A percentile compares a stretch with the other conserved stretches of the same genome.
Conservation (phyloP, 352 stramenopile genomes). For the Phytophthora megakarya region DNA sequence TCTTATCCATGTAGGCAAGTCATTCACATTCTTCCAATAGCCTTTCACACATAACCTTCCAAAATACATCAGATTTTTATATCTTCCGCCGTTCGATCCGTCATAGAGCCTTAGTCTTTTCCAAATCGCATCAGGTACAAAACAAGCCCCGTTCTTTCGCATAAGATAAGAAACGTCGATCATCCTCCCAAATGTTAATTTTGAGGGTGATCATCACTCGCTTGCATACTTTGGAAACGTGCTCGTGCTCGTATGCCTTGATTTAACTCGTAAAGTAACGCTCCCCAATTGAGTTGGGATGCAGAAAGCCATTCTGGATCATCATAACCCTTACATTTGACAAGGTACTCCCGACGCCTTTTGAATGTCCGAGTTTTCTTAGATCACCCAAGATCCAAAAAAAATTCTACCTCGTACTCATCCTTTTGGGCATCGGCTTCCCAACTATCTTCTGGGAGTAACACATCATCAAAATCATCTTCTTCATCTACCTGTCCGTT, state of each 20-base stretch:
- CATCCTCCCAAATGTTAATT: too few relatives aligned
- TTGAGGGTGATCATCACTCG: neutral
- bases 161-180: too few relatives aligned
- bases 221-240: slow-evolving; percentile 1
- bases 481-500: neutral
- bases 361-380: neutral
- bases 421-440: neutral
- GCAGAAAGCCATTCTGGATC: neutral
- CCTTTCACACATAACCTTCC: too few relatives aligned
- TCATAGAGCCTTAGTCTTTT: too few relatives aligned
- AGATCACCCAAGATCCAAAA: neutral
- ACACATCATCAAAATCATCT: neutral
- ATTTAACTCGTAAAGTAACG: neutral
- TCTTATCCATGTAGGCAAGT: too few relatives aligned
- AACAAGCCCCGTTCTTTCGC: too few relatives aligned
- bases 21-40: too few relatives aligned
- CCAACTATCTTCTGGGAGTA: neutral
- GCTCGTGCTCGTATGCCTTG: neutral
- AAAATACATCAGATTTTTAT: too few relatives aligned
- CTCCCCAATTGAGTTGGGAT: slow-evolving; percentile 1
- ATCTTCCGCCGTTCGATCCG: too few relatives aligned
- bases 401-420: neutral
- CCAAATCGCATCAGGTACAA: too few relatives aligned
- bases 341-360: neutral
- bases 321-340: neutral